Base-by-base conservation (phyloP, 1,284 basidiomycete genomes). In the Fomitopsis palustris region DNA sequence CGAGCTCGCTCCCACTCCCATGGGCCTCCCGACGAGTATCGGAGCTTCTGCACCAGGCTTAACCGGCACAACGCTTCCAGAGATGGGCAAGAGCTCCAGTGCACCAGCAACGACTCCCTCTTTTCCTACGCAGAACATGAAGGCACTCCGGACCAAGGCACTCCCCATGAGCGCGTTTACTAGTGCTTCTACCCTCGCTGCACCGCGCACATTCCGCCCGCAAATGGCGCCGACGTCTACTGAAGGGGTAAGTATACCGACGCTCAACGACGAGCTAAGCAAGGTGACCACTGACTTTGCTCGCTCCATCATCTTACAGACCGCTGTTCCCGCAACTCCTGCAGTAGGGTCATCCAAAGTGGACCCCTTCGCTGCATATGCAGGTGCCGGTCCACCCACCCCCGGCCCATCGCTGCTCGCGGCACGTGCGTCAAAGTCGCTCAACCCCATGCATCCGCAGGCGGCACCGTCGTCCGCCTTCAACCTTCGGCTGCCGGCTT, bases 141-240 rank as follows among this genome's bases (percentile, higher is more conserved):
- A 73, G 3, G 67, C 81, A 17, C 79, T 90, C 19, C 80, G 85
- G 49, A 79, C 87, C 0, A 82, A 80, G 37, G 77, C 83, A 60
- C 80, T 91, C 5, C 86, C 89, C 14, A 81, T 79, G 68, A 74
- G 81, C 14, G 89, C 89, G 0, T 91, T 90, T 70, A 81, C 82
- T 16, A 72, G 80, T 51, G 74, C 80, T 7, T 83, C 86, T 8
- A 89, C 87, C 55, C 51, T 70, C 35, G 60, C 63, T 35, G 53
- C 66, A 41, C 56, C 63, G 47, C 63, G 60, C 10, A 54, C 53
- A 14, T 47, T 55, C 61, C 58, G 53, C 64, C 27, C 4, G 47
- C 60, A 31, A 19, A 39, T 25, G 33, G 21, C 35, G 4, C 21
- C 17, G 10, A 9, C 35, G 4, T 21, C 41, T 14, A 25, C 55